Evolutionary conservation across 345 rosid species (phyloP).

Genomic region (Eucalyptus cloeziana): DNA sequence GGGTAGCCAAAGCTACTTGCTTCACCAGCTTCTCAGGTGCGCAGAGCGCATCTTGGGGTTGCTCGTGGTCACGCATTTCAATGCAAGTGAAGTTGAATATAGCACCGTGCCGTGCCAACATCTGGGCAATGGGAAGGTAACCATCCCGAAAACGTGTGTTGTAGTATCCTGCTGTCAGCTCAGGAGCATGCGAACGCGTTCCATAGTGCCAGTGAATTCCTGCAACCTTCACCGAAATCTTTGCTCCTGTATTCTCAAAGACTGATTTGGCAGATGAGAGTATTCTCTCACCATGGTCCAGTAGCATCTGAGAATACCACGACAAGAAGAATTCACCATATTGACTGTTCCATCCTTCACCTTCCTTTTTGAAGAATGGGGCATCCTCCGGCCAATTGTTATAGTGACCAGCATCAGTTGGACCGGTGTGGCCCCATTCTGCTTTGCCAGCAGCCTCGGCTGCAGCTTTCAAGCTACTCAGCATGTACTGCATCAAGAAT

Average conservation of each 20-base stretch:
- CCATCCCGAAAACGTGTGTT: conserved; percentile 87
- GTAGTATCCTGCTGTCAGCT: conserved; percentile 96
- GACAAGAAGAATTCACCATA: conserved; percentile 87
- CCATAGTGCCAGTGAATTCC: conserved; percentile 99
- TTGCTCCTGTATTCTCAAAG: conserved; percentile 33
- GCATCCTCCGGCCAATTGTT: conserved; percentile 98
- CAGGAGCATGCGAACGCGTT: conserved; percentile 90
- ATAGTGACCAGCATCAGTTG: conserved; percentile 92
- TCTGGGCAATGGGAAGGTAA: conserved; percentile 83
- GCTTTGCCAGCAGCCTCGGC: conserved; percentile 86
- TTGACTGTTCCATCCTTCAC: conserved; percentile 71
- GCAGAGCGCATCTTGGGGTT: conserved; percentile 89
- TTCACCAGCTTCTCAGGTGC: conserved; percentile 90
- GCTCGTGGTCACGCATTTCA: conserved; percentile 96
- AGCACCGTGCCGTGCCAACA: conserved; percentile 83
- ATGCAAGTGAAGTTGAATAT: conserved; percentile 93
- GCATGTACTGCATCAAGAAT: conserved; percentile 49
- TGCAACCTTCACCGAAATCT: conserved; percentile 82
- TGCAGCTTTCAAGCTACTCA: conserved; percentile 76
- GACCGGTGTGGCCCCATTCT: conserved; percentile 95
- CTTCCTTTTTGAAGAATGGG: conserved; percentile 64
- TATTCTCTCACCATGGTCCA: conserved; percentile 79
- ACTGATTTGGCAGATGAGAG: conserved; percentile 48
- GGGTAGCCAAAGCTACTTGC: conserved; percentile 80
- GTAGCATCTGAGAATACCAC: conserved; percentile 87